Evolutionary conservation across 164 flowering plant genomes (phyloP), one percentile per base, ranked within the genome.

Genomic region (Chimonanthus praecox): DNA sequence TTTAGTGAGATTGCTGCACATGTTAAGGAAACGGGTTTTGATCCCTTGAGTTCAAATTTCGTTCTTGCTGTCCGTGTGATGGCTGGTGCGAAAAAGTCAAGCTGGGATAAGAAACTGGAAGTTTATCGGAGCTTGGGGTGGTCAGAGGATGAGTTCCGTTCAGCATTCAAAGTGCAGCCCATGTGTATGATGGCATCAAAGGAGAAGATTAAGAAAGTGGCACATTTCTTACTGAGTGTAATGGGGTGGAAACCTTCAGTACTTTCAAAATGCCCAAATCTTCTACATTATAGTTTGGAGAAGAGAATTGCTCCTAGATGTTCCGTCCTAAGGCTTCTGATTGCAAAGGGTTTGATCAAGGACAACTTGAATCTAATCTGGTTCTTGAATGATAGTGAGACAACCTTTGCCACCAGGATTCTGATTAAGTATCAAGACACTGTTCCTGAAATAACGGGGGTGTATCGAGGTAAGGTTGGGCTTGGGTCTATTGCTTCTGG

Each of bases 11-110:
- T 15, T 48, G 70, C 47, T 8, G 8, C 16, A 47, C 3, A 2
- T 16, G 33, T 67, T 48, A 47, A 67, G 51, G 70, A 47, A 67
- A 67, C 48, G 70, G 70, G 50, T n/a, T 67, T 67, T 51, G 16
- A 67, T 15, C 70, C 70, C 4, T 67, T 46, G 47, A 47, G 13
- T 0, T 4, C 1, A 5, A 0, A 8, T 7, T 67, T 67, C 16
- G 50, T 47, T 3, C 6, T 4, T 11, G 70, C 33, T 8, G 20
- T 67, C 51, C 51, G 33, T 3, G 70, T 48, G 7, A 67, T 67
- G 18, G 7, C 51, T 4, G 13, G 7, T 6, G 5, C 47, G 70
- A 67, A 47, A 20, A 47, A 47, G 7, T 16, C 50, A 3, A 67
- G 6, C 5, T 67, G 51, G 70, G 21, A 67, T 5, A 48, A 5